Base-by-base conservation (phyloP, 805 yeast genomes). In the Metahyphopichia silvanorum region DNA sequence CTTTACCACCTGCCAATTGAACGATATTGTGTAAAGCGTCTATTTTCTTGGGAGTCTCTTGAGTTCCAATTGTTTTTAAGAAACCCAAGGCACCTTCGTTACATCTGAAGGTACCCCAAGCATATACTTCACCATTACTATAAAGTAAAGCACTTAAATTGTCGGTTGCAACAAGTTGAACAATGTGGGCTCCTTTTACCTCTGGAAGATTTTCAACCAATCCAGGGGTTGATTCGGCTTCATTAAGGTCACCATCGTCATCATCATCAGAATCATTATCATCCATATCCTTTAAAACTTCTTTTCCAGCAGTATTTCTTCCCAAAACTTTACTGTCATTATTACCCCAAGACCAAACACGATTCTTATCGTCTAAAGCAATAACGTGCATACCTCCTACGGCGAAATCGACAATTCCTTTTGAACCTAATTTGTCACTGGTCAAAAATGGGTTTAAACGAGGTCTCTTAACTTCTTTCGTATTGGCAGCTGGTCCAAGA, bases 341-440 rank as follows among this genome's bases (percentile, higher is more conserved):
- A 28, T 86, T 84, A 37, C 99, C 99, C 99, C 99, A 93, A 3
- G 96, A 84, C 96, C 97, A 93, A n/a, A 93, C 60, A 37, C 75
- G 69, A 44, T 87, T 87, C 12, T 77, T 65, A 24, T 75, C 57
- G 53, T 88, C 97, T 32, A 91, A 60, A 0, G 91, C 97, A 27
- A 93, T 54, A 1, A 84, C 77, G 53, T 93, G 99, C 83, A 93
- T 91, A 32, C 98, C 99, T 31, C 99, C 99, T 16, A 79, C 95
- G 1, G 95, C 87, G 49, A 93, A 69, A 42, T 86, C 91, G 17
- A 88, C 93, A 34, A 93, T 77, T 2, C 83, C 82, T 7, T 71
- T 76, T 3, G 74, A 74, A 6, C 47, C 55, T 15, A 61, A 38
- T 16, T 44, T 49, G 18, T 82, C 84, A 15, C 62, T 60, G 2